Base-by-base conservation (phyloP, 176 grass and related monocot species). In the Rhynchospora breviuscula region DNA sequence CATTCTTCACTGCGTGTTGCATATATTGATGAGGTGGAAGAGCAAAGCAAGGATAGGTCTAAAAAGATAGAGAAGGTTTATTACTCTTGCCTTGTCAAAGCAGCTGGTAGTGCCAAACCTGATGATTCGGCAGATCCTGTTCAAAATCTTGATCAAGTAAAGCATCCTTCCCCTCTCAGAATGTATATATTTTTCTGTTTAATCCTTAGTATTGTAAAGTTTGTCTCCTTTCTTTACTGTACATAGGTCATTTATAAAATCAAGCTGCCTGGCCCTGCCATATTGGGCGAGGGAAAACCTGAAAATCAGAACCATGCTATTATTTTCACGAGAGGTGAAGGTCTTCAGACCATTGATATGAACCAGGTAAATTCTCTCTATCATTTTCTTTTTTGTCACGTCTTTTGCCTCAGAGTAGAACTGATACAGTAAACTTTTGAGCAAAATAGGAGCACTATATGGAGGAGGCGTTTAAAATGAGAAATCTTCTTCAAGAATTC, bases 271-370 rank as follows among this genome's bases (percentile, higher is more conserved):
- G 96, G 96, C 68, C 90, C 90, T 88, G 93, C 96, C 82, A 99
- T 92, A 64, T 84, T 99, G 70, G 96, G 93, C 15, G 96, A 99
- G 88, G 91, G 96, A 85, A 99, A 99, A 67, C 96, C 96, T 29
- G 96, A 99, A 91, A 99, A 99, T 89, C 96, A 99, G 78, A 99
- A 99, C 47, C 96, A 99, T 59, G 96, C 96, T 61, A 95, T 99
- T 85, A 99, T 99, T 87, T 99, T 99, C 68, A 99, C 96, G 67
- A 83, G 96, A 66, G 96, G 96, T 18, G 93, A 99, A 90, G 94
- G 96, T 79, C 90, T 99, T 18, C 96, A 99, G 75, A 91, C 96
- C 62, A 99, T 99, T 89, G 96, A 99, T 89, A 99, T 99, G 96
- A 99, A 99, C 80, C 96, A 99, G 93, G 96, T 99, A 93, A 69